Conservation (phyloP, 2,329 filamentous ascomycete genomes). For the Pyrenophora tritici-repentis region DNA sequence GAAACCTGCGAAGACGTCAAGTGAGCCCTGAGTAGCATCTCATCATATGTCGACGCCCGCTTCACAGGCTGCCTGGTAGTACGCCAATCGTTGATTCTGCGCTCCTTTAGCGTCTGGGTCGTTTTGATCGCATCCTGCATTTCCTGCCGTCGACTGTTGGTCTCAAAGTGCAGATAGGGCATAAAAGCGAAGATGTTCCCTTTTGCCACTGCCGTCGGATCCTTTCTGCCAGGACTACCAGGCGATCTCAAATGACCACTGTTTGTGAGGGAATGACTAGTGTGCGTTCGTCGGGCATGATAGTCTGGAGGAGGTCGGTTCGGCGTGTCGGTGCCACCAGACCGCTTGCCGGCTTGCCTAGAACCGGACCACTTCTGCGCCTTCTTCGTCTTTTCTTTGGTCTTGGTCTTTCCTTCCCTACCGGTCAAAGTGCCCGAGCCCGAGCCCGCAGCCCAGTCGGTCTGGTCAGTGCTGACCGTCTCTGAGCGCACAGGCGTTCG, state of each 20-base stretch:
- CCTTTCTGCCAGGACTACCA: conserved; percentile 44
- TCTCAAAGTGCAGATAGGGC: conserved; percentile 70
- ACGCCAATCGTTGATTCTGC: conserved; percentile 21
- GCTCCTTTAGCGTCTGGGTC: conserved; percentile 35
- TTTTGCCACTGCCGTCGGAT: conserved; percentile 38
- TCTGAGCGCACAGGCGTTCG: conserved; percentile 35
- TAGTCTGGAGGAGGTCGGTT: conserved; percentile 28
- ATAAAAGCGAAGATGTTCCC: conserved; percentile 58
- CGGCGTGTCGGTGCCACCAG: conserved; percentile 38
- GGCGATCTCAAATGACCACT: conserved; percentile 40
- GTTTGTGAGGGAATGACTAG: conserved; percentile 29
- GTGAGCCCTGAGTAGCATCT: conserved; percentile 57
- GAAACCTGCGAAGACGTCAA: conserved; percentile 52
- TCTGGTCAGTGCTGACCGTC: conserved; percentile 41
- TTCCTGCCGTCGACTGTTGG: conserved; percentile 57
- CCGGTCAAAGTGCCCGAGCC: conserved; percentile 25
- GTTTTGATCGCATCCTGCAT: conserved; percentile 62
- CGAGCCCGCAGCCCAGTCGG: conserved; percentile 36
- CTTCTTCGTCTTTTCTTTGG: conserved; percentile 42
- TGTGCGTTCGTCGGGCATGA: conserved; percentile 26
- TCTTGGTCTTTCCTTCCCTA: conserved; percentile 35
- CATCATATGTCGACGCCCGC: conserved; percentile 46
- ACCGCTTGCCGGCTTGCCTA: conserved; percentile 27
- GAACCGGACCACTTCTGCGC: conserved; percentile 36
- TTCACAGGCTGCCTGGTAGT: conserved; percentile 25